phyloP scores from a whole-genome alignment of 495 filamentous ascomycete species.

The Neurospora tetrasperma region DNA sequence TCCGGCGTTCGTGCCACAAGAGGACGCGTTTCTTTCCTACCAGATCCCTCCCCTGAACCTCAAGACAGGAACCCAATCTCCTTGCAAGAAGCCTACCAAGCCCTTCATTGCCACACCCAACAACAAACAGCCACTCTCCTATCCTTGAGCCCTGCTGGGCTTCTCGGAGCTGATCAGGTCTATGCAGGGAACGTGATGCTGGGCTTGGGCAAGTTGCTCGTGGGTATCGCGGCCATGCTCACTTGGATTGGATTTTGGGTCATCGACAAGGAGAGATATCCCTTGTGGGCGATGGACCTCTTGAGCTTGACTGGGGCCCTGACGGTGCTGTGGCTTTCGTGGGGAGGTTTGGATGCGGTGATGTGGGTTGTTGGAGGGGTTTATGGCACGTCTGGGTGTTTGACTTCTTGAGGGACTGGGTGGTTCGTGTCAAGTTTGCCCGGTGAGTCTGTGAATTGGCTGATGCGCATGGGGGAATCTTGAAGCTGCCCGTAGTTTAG shows the following conservation, averaged over 20 bases:
- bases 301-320: background rate
- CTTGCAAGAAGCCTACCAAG: background rate
- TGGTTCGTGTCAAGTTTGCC: too few relatives aligned
- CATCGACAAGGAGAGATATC: background rate
- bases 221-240: background rate
- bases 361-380: conserved; percentile 20
- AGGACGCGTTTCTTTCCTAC: background rate
- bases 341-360: background rate
- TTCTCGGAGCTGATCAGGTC: background rate
- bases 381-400: background rate
- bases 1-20: background rate
- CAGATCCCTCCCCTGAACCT: too few relatives aligned
- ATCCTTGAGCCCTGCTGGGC: background rate
- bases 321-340: background rate
- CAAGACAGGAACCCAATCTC: background rate
- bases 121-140: background rate
- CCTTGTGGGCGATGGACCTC: background rate
- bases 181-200: background rate
- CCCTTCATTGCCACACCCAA: background rate
- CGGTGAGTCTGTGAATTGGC: too few relatives aligned
- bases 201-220: background rate
- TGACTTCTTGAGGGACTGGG: background rate
- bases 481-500: background rate
- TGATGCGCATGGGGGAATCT: background rate
- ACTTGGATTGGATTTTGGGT: background rate